A percentile compares a stretch with the other conserved stretches of the same genome.
These are phyloP conservation scores for Trichophyton benhamiae DNA, from an alignment of 2,329 filamentous ascomycete genomes.

Conservation along the genomic window DNA sequence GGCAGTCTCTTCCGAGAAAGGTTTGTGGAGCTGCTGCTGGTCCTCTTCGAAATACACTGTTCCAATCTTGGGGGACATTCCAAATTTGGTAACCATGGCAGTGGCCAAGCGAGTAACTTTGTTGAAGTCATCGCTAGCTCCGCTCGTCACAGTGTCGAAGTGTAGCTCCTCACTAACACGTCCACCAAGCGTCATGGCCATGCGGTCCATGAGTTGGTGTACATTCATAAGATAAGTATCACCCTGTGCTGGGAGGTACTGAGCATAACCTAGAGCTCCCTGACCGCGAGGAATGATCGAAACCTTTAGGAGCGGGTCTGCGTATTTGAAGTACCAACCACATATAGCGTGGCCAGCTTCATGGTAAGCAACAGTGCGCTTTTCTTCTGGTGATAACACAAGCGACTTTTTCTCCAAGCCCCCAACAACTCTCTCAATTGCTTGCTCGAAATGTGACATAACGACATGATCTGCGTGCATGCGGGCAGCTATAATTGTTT, in stretches of 20 bases:
- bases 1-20: conserved; percentile 88
- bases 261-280: conserved; percentile 86
- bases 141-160: conserved; percentile 90
- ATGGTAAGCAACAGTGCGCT: conserved; percentile 92
- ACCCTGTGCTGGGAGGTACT: conserved; percentile 73
- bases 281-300: conserved; percentile 96
- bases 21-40: conserved; percentile 75
- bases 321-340: conserved; percentile 92
- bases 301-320: conserved; percentile 95
- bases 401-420: conserved; percentile 95
- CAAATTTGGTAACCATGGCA: conserved; percentile 98
- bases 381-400: conserved; percentile 84
- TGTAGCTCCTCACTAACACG: conserved; percentile 92
- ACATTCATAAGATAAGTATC: conserved; percentile 95
- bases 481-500: conserved; percentile 55
- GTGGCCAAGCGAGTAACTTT: conserved; percentile 95
- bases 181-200: conserved; percentile 97
- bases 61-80: conserved; percentile 90
- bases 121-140: conserved; percentile 93
- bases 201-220: conserved; percentile 94
- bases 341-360: conserved; percentile 97
- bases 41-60: conserved; percentile 82
- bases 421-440: conserved; percentile 92
- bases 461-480: conserved; percentile 65
- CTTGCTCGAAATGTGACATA: conserved; percentile 90